Evolutionary conservation across 768 basidiomycete species (phyloP), one percentile per base, ranked within the genome.

Genomic region (Multifurca ochricompacta): DNA sequence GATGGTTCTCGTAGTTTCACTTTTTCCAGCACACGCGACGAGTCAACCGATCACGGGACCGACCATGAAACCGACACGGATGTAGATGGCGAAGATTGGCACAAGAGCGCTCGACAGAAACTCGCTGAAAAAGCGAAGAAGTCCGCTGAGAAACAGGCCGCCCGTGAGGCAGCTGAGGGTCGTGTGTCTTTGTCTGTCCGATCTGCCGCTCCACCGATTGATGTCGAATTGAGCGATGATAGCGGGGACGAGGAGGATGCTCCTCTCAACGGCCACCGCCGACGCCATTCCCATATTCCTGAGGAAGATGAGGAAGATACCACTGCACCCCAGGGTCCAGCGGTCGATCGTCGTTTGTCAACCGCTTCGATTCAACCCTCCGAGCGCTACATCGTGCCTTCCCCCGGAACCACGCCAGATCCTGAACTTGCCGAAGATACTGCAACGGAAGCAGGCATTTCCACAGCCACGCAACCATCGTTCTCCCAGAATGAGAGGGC

Each of bases 171-270:
- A 13, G 67, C 73, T 51, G 70, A 74, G 46, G 66, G 61, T 46
- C 66, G 67, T 23, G 49, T 61, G n/a, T 59, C 65, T 2, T 36
- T 65, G 35, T n/a, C n/a, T n/a, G n/a, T n/a, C n/a, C 64, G 64
- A 35, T 65, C 71, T 16, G 60, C 67, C 21, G 75, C 70, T 13
- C 86, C 84, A 6, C 87, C 87, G 3, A 87, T 88, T 40, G 76
- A 82, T 25, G 80, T 85, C 25, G 86, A 89, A 64, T 50, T 87
- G 62, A 88, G 86, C 60, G 88, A 89, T 65, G 86, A 88, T 66
- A 87, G 87, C 59, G 87, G 87, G n/a, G 78, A 75, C 19, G 84
- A 86, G 51, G 79, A 77, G 0, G 78, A 73, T 1, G 62, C 56
- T 13, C 36, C 46, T 16, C 28, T 34, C 4, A 36, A 45, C 37